Evolutionary conservation across 768 basidiomycete genomes (phyloP), one percentile per base, ranked within the genome.

Genomic region (Leccinum arenicola): DNA sequence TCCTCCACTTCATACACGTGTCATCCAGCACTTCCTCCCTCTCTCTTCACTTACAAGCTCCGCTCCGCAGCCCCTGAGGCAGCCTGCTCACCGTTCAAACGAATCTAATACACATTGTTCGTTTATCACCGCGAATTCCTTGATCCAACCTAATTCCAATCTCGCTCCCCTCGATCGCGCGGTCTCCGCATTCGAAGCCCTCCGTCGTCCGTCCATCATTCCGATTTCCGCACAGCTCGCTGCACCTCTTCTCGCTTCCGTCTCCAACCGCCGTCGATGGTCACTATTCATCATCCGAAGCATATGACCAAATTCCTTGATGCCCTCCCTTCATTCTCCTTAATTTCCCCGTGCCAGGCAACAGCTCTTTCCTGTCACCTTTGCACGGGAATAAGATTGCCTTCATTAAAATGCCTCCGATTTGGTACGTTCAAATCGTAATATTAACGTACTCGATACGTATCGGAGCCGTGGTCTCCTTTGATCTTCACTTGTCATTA

Each of bases 371-470:
- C 10, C 62, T 40, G 25, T 57, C 38, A 36, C 52, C 4, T 43
- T 19, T 55, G 48, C 57, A 53, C 67, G 60, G 66, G 64, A 67
- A 68, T 68, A 58, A 66, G 64, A 59, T 68, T 67, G 15, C 63
- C 58, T 65, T 58, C 58, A 63, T 62, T 29, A 68, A 58, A 47
- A 35, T 65, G 53, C 54, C 61, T 33, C n/a, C 58, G 66, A 66
- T 66, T 65, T 65, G 59, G 53, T 56, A 35, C 36, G 40, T 43
- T n/a, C 60, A 54, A 31, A 31, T 60, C 50, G 52, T 58, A 56
- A 68, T 62, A 62, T 68, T 68, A 63, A 68, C 67, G 66, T 68
- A 68, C 66, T 63, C 58, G 6, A 68, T 58, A 66, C 67, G 59
- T 63, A 57, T 66, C 66, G 66, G 66, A 59, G 64, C 66, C 66